Conservation (phyloP, 2,329 filamentous ascomycete species). For the Macroventuria anomochaeta region DNA sequence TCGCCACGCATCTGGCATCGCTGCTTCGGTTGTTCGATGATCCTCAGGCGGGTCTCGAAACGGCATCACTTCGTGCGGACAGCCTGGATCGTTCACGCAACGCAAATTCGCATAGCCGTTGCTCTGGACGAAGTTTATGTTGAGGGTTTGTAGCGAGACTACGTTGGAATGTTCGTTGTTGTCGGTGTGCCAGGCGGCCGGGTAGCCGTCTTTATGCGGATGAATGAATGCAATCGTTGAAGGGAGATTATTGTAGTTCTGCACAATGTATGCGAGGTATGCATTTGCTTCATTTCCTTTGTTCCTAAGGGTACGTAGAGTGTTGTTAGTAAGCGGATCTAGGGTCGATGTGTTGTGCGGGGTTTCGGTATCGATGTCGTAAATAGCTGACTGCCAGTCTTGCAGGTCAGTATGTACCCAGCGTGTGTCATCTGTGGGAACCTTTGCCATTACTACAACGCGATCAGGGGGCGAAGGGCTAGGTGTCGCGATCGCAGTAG, state of each 20-base stretch:
- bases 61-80: constrained; percentile 47
- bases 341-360: constrained; percentile 21
- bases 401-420: constrained; percentile 28
- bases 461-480: constrained; percentile 21
- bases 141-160: constrained; percentile 36
- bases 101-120: constrained; percentile 53
- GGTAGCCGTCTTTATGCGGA: constrained; percentile 19
- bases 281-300: constrained; percentile 35
- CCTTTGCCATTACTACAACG: constrained; percentile 28
- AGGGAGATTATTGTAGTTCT: constrained; percentile 33
- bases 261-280: constrained; percentile 36
- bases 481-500: constrained; percentile 12
- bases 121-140: constrained; percentile 46
- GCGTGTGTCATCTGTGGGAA: constrained; percentile 26
- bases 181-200: constrained; percentile 8
- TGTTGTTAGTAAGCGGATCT: constrained; percentile 26
- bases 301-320: constrained; percentile 24
- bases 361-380: constrained; percentile 30
- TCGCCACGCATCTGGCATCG: constrained; percentile 49
- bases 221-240: constrained; percentile 31
- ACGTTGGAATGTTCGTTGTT: constrained; percentile 9
- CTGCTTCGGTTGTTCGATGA: constrained; percentile 34
- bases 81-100: constrained; percentile 48
- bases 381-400: constrained; percentile 54
- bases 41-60: constrained; percentile 34